Conservation (phyloP, 495 filamentous ascomycete species). For the Xylaria acuta region DNA sequence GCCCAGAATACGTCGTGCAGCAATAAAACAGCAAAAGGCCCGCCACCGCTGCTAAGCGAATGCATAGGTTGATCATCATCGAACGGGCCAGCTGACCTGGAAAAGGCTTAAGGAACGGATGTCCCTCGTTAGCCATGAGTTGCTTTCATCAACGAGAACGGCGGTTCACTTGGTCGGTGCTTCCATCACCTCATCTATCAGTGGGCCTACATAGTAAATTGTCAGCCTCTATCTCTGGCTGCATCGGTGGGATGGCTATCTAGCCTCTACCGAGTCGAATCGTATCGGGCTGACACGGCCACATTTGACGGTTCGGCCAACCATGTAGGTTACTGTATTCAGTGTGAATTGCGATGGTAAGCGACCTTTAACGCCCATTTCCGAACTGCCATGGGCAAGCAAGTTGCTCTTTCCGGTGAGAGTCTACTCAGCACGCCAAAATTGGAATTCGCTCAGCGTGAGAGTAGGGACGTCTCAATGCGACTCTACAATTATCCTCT, state of each 20-base stretch:
- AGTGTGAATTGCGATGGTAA: not conserved
- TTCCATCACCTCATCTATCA: not conserved
- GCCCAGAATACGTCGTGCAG: slow-evolving; percentile 21
- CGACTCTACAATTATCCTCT: slow-evolving; percentile 10
- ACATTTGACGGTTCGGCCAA: not conserved
- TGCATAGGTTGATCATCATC: not conserved
- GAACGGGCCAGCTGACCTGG: not conserved
- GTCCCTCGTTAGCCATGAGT: not conserved
- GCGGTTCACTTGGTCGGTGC: not conserved
- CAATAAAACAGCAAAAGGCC: slow-evolving; percentile 6
- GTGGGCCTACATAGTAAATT: not conserved
- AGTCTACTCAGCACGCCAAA: slow-evolving; percentile 12
- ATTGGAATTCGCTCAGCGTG: slow-evolving; percentile 24
- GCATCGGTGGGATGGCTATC: not conserved
- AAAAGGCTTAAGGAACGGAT: not conserved
- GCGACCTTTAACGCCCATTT: slow-evolving; percentile 8
- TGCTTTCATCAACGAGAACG: slow-evolving; percentile 1
- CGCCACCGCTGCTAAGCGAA: slow-evolving; percentile 4
- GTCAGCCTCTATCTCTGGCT: not conserved
- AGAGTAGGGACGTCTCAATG: slow-evolving; percentile 10
- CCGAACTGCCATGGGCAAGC: not conserved
- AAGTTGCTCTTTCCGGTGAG: not conserved
- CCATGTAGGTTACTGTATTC: not conserved
- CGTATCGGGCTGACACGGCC: not conserved
- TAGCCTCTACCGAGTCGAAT: not conserved